phyloP scores from a whole-genome alignment of 1,284 basidiomycete species.

The Taiwanofungus camphoratus region DNA sequence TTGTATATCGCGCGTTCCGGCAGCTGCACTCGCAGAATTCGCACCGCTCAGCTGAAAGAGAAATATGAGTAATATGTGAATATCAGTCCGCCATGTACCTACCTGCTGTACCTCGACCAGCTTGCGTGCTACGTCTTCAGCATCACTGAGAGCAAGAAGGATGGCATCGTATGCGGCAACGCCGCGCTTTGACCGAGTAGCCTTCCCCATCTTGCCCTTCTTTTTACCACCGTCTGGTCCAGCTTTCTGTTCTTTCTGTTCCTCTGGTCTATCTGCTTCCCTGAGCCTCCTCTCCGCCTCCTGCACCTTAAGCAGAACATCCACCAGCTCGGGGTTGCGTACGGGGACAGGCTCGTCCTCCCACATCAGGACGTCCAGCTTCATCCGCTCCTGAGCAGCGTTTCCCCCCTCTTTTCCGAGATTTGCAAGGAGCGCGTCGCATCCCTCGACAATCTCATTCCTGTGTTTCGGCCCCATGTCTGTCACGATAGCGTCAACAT shows the following conservation, averaged over 20 bases:
- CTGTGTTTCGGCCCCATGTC: conserved; percentile 62
- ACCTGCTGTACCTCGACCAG: conserved; percentile 79
- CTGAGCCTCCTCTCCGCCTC: conserved; percentile 60
- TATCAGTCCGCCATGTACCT: conserved; percentile 13
- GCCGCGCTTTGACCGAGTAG: conserved; percentile 55
- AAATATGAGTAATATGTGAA: not conserved
- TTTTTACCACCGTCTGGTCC: conserved; percentile 26
- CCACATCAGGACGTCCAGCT: conserved; percentile 56
- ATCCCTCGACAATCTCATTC: conserved; percentile 59
- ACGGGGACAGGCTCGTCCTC: conserved; percentile 82
- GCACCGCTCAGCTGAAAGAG: conserved; percentile 36
- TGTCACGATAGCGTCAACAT: conserved; percentile 76
- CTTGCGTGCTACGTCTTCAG: conserved; percentile 77
- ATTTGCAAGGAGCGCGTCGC: conserved; percentile 49
- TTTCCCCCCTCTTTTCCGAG: conserved; percentile 42
- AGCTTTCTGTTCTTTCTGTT: conserved; percentile 20
- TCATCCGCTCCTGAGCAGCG: conserved; percentile 24
- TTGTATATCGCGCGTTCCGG: conserved; percentile 63
- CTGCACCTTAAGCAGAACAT: conserved; percentile 80
- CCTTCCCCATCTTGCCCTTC: conserved; percentile 35
- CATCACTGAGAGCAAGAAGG: conserved; percentile 79
- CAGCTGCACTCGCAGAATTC: conserved; percentile 30
- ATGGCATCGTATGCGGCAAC: conserved; percentile 83
- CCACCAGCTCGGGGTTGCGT: conserved; percentile 88
- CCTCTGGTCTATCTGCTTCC: conserved; percentile 25